These are phyloP conservation scores for Magnusiomyces sp. DNA, from an alignment of 1,139 yeast genomes.

Conservation along the genomic window DNA sequence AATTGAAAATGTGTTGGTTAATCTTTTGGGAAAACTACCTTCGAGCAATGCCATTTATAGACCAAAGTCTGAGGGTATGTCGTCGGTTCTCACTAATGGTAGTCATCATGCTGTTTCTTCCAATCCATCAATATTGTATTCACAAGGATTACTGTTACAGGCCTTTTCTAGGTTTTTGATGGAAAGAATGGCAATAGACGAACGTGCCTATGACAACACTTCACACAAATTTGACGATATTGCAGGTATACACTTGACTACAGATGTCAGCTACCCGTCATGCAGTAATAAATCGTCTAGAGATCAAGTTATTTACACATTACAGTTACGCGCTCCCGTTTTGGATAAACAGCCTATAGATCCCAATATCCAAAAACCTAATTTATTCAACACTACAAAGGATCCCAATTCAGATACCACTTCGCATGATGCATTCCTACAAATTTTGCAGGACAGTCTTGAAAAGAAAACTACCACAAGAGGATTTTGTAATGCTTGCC, in stretches of 20 bases:
- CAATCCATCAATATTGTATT: background rate
- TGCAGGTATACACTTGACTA: slow-evolving; percentile 10
- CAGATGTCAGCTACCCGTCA: slow-evolving; percentile 4
- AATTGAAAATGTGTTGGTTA: no score
- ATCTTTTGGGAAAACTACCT: no score
- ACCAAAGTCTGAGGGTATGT: no score
- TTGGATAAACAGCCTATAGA: background rate
- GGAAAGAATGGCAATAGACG: slow-evolving; percentile 44
- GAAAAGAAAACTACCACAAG: slow-evolving; percentile 40
- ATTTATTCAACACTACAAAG: background rate
- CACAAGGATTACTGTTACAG: slow-evolving; percentile 38
- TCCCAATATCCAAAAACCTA: background rate
- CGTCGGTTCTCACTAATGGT: background rate
- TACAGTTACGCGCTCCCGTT: slow-evolving; percentile 9
- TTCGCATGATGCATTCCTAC: slow-evolving; percentile 26
- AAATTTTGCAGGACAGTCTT: slow-evolving; percentile 53
- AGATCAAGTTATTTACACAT: slow-evolving; percentile 5
- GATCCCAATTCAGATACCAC: slow-evolving; percentile 28
- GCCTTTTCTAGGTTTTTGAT: slow-evolving; percentile 54
- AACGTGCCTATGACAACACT: slow-evolving; percentile 6
- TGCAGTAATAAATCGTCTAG: slow-evolving; percentile 9
- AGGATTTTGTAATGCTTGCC: slow-evolving; percentile 45
- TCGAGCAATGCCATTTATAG: no score
- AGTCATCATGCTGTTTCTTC: background rate
- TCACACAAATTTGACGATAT: slow-evolving; percentile 10